Evolutionary conservation across 2,329 filamentous ascomycete species (phyloP), one percentile per base, ranked within the genome.

Genomic region (Colletotrichum cereale): DNA sequence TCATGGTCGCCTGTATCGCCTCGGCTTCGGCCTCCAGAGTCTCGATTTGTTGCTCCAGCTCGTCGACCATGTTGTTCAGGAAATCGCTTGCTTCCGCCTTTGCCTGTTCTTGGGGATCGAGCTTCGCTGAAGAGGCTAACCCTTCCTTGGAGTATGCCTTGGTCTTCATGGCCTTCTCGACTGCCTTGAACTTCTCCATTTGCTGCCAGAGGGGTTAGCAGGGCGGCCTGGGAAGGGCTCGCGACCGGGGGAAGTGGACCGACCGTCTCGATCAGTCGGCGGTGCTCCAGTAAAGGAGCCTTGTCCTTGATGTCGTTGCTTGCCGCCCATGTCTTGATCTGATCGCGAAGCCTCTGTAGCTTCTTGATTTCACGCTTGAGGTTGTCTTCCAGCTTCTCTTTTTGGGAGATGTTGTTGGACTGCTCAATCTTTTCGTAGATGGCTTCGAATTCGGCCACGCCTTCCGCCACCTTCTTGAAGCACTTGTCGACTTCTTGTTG

Each of bases 151-250:
- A 98, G 84, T 97, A 99, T 73, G 96, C 96, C 83, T 99, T 99
- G 68, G 96, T 99, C 87, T 99, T 99, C 96, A 99, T 98, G 79
- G 97, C 96, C 87, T 99, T 99, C 84, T 99, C 96, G 64, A 99
- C 96, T n/a, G 95, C 96, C 86, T 99, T 99, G 89, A 99, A 99
- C 79, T 94, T 95, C 85, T 99, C 96, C 96, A 99, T 99, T 93
- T 96, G 92, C 94, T 96, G 84, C 82, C 21, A 77, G 52, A 29
- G 21, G 38, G 12, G 64, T 73, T 66, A 73, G 71, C 65, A 66
- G 56, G 42, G 47, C 66, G 26, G 50, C 61, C n/a, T 34, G 73
- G 62, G 60, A 47, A 73, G 57, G 50, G 66, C 67, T 74, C 67
- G 70, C 70, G 62, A 73, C 52, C 66, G 47, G 72, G 67, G 48